Conservation (phyloP, 768 basidiomycete genomes). For the Collybiopsis confluens region DNA sequence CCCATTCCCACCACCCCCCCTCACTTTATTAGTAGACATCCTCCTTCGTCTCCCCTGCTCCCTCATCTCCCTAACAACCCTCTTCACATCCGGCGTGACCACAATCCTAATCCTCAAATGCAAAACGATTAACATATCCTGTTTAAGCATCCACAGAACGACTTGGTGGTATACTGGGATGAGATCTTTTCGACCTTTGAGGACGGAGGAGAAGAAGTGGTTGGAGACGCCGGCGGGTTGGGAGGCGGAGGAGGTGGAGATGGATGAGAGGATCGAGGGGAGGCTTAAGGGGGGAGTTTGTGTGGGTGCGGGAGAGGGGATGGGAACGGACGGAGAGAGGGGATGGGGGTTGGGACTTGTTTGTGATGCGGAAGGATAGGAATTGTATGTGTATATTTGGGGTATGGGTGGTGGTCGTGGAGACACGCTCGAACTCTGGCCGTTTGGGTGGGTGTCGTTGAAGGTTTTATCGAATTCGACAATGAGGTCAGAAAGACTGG, state of each 20-base stretch:
- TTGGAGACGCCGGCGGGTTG: slow-evolving; percentile 52
- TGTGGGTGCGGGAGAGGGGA: neutral
- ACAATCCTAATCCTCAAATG: slow-evolving; percentile 85
- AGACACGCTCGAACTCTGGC: neutral
- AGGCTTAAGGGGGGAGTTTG: neutral
- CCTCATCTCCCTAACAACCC: slow-evolving; percentile 49
- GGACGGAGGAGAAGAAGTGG: slow-evolving; percentile 80
- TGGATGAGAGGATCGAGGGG: slow-evolving; percentile 26
- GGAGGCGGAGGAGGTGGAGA: slow-evolving; percentile 66
- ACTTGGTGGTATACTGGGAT: slow-evolving; percentile 76
- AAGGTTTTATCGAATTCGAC: slow-evolving; percentile 62
- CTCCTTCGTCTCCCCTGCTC: slow-evolving; percentile 27
- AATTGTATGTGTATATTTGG: neutral
- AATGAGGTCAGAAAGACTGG: slow-evolving; percentile 52
- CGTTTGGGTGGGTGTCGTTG: too few species aligned
- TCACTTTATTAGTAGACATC: slow-evolving; percentile 1
- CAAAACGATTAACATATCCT: slow-evolving; percentile 78
- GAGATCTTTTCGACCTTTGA: slow-evolving; percentile 53
- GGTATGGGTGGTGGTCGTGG: neutral
- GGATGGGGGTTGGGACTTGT: too few species aligned
- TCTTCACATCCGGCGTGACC: slow-evolving; percentile 73
- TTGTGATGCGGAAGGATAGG: too few species aligned
- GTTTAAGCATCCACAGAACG: slow-evolving; percentile 87
- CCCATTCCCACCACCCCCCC: slow-evolving; percentile 9
- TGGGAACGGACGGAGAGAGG: too few species aligned